Conservation (phyloP, 805 yeast genomes). For the Candida methanosorbosa region DNA sequence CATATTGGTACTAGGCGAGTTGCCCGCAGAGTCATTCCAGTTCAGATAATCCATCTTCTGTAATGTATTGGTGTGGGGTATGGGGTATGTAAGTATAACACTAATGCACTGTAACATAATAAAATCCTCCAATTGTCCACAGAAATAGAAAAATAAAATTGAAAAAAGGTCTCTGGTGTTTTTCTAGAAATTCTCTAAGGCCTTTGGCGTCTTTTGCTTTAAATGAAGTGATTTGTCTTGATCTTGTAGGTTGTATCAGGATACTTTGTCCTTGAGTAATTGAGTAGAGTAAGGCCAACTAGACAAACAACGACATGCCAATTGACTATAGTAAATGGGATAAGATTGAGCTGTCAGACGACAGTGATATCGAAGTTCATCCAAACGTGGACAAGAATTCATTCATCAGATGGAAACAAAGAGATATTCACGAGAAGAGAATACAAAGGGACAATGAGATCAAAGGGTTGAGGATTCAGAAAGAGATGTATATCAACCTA, state of each 20-base stretch:
- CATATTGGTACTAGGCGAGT: not conserved
- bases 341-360: conserved; percentile 90
- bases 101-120: too few species aligned
- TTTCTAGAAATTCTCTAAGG: too few species aligned
- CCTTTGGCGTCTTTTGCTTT: too few species aligned
- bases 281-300: too few species aligned
- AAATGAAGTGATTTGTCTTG: too few species aligned
- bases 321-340: conserved; percentile 98
- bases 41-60: conserved; percentile 9
- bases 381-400: conserved; percentile 95
- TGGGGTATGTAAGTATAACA: too few species aligned
- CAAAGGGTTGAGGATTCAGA: conserved; percentile 64
- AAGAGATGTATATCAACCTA: conserved; percentile 71
- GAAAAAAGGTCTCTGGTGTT: too few species aligned
- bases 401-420: conserved; percentile 92
- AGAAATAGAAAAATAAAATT: too few species aligned
- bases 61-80: too few species aligned
- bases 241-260: too few species aligned
- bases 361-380: conserved; percentile 94
- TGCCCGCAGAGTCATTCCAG: conserved; percentile 1
- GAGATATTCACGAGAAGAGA: conserved; percentile 93
- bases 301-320: conserved; percentile 19
- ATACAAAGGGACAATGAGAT: conserved; percentile 72
- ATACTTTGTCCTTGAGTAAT: too few species aligned
- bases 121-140: too few species aligned